Percentiles rank a stretch among this genome's conserved stretches.
These are phyloP conservation scores for Xylogone sp. DNA, from an alignment of 2,329 filamentous ascomycete species.

Conservation along the genomic window DNA sequence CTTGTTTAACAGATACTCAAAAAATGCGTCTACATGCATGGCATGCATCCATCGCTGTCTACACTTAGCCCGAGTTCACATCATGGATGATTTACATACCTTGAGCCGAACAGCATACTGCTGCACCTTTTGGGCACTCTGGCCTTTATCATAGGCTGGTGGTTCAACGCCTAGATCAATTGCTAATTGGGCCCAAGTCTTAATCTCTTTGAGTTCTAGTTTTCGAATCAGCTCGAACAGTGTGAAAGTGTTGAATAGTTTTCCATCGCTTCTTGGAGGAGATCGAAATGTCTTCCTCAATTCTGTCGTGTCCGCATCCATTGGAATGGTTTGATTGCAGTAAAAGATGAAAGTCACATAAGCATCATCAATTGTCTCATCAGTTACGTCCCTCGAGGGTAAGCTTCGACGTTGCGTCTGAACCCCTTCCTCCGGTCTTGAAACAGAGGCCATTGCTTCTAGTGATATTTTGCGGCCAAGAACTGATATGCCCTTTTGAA, in stretches of 20 bases:
- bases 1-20: conserved; percentile 80
- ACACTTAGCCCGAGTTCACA: conserved; percentile 10
- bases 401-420: conserved; percentile 32
- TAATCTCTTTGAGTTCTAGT: conserved; percentile 78
- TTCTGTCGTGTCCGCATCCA: conserved; percentile 64
- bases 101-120: conserved; percentile 92
- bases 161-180: conserved; percentile 85
- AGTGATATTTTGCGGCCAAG: not conserved
- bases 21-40: conserved; percentile 93
- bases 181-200: conserved; percentile 88
- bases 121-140: conserved; percentile 90
- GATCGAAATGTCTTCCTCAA: conserved; percentile 73
- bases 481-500: not conserved
- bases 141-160: conserved; percentile 74
- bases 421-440: not conserved
- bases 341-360: conserved; percentile 84
- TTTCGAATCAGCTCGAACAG: conserved; percentile 76
- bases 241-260: conserved; percentile 74
- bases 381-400: conserved; percentile 65
- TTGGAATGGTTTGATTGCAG: conserved; percentile 79
- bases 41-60: conserved; percentile 88
- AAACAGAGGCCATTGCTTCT: not conserved
- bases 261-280: conserved; percentile 83
- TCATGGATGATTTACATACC: conserved; percentile 43
- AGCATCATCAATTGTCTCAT: conserved; percentile 71